Evolutionary conservation across 202 grass and related monocot genomes (phyloP), one percentile per base, ranked within the genome.

Genomic region (Brachypodium distachyon): DNA sequence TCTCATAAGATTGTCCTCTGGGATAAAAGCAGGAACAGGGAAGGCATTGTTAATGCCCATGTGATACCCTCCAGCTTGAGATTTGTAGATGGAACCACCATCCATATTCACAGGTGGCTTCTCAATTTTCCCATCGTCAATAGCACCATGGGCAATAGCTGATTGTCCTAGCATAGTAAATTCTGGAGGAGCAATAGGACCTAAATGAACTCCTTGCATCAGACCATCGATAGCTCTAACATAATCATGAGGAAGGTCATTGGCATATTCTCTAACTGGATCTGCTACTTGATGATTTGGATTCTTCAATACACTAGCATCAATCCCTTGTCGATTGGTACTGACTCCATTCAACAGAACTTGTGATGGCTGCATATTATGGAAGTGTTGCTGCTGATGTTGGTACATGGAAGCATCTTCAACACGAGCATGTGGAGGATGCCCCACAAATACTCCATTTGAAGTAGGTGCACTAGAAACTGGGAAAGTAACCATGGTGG

Each of bases 151-250:
- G 73, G 81, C 51, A 54, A 54, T 79, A 40, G 40, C 72, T 42
- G 83, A 37, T 16, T 82, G 88, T 41, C 83, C 82, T 25, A 59
- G 87, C 60, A 72, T 28, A 88, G 70, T 47, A 68, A 73, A 72
- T 81, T 92, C 89, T 80, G 81, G 79, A 79, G 86, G 65, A 42
- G 74, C 85, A 69, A 80, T 74, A 62, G 79, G 72, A 68, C 80
- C 77, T 61, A 97, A 84, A 77, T 89, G 77, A 84, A 97, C 61
- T 69, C 77, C 83, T 77, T 97, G 87, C 76, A 90, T 81, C 51
- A 46, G 84, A 16, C 53, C 76, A 83, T 90, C 83, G 0, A 97
- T 76, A 82, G 63, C 76, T 86, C 80, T 84, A 9, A 66, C 29
- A 77, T 82, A 88, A 66, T 85, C 86, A 66, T 84, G 80, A 23